Evolutionary conservation across 192 early-diverging fungal species (phyloP).

Genomic region (Rhizoclosmatium globosum): DNA sequence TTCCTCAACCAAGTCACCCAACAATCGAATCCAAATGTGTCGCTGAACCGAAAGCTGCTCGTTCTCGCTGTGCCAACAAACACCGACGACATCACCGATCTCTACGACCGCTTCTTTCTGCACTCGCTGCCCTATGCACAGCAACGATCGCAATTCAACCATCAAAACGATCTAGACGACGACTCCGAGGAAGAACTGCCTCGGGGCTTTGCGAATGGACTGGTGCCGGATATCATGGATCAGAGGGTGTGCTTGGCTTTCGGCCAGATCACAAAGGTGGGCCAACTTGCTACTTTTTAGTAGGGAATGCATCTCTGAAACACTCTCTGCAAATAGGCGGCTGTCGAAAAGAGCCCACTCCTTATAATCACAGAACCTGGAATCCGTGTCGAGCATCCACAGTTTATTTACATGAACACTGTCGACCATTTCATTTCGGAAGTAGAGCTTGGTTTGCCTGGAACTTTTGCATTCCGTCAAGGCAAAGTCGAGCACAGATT

Average conservation of each 20-base stretch:
- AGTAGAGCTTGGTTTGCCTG: conserved; percentile 28
- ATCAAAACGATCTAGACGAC: not conserved
- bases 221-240: conserved; percentile 26
- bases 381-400: not conserved
- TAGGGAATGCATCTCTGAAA: too few relatives aligned
- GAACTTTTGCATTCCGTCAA: conserved; percentile 2
- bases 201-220: not conserved
- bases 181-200: not conserved
- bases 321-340: conserved; percentile 4
- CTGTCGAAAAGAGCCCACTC: conserved; percentile 28
- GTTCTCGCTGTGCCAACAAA: conserved; percentile 15
- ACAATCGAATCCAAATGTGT: not conserved
- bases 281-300: too few relatives aligned
- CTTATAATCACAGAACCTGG: conserved; percentile 27
- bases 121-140: conserved; percentile 13
- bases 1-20: not conserved
- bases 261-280: conserved; percentile 18
- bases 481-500: conserved; percentile 28
- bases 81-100: conserved; percentile 15
- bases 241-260: conserved; percentile 15
- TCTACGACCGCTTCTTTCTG: conserved; percentile 30
- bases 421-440: conserved; percentile 25
- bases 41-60: conserved; percentile 1
- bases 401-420: conserved; percentile 33
- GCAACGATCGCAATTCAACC: not conserved